Evolutionary conservation across 202 grass and related monocot species (phyloP).

Genomic region (Panicum hallii): DNA sequence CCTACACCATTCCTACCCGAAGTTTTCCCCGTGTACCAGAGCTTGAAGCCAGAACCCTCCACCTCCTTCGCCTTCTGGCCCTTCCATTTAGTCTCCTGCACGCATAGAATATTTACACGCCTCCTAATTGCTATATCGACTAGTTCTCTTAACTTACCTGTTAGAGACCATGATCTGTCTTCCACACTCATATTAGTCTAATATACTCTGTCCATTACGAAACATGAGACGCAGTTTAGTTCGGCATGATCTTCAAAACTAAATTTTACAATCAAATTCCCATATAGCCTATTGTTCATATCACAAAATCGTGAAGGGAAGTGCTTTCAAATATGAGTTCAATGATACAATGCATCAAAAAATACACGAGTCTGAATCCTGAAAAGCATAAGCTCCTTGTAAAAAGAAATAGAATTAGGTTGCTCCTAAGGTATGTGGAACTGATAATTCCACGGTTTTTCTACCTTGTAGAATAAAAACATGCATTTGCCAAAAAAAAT

Average conservation of each 20-base stretch:
- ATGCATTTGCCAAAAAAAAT: conserved; percentile 18
- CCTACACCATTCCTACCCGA: no score
- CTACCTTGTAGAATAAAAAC: conserved; percentile 31
- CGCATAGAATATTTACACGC: no score
- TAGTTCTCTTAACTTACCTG: no score
- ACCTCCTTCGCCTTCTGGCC: no score
- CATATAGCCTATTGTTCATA: not conserved
- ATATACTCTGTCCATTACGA: not conserved
- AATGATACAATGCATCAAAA: not conserved
- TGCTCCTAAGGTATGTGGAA: not conserved
- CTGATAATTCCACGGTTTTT: not conserved
- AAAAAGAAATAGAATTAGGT: not conserved
- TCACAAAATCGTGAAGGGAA: not conserved
- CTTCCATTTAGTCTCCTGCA: no score
- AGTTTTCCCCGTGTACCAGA: no score
- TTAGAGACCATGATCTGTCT: not conserved
- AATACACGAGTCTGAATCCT: not conserved
- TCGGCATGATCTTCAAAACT: conserved; percentile 2
- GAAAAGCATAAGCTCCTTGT: not conserved
- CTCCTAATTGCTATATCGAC: no score
- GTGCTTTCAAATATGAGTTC: not conserved
- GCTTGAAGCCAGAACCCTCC: no score
- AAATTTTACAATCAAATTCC: not conserved
- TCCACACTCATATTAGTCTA: not conserved
- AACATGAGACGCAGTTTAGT: not conserved